A percentile compares a stretch with the other conserved stretches of the same genome.
Evolutionary conservation across 495 filamentous ascomycete genomes (phyloP).

Genomic region (Tuber microsphaerosporum): DNA sequence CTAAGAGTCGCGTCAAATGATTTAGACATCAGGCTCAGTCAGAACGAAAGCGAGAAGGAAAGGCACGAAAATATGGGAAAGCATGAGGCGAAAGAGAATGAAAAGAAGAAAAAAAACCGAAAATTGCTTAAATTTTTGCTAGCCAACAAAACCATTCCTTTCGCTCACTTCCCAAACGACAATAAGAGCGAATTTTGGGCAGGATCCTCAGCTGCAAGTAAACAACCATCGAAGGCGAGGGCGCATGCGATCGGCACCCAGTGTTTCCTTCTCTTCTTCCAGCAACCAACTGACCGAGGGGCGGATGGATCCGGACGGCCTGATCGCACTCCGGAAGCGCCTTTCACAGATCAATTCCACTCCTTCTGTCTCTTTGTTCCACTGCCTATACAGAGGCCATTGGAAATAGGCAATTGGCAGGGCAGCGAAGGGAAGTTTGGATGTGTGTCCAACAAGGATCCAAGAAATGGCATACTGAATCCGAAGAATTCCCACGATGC

Average conservation of each 20-base stretch:
- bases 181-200: background rate
- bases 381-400: background rate
- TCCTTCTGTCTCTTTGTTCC: background rate
- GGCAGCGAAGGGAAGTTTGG: background rate
- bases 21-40: background rate
- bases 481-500: conserved; percentile 12
- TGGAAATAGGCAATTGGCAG: background rate
- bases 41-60: background rate
- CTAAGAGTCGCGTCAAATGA: background rate
- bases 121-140: background rate
- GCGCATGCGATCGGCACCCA: conserved; percentile 1
- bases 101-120: background rate
- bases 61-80: background rate
- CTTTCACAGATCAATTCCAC: background rate
- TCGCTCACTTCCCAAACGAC: background rate
- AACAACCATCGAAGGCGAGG: background rate
- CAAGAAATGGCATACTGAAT: background rate
- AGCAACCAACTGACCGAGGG: background rate
- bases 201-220: background rate
- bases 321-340: background rate
- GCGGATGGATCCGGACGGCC: background rate
- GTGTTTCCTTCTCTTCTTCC: background rate
- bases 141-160: background rate
- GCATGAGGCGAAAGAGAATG: background rate
- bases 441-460: background rate